phyloP scores from a whole-genome alignment of 108 stramenopile species.

The Cylindrotheca fusiformis region DNA sequence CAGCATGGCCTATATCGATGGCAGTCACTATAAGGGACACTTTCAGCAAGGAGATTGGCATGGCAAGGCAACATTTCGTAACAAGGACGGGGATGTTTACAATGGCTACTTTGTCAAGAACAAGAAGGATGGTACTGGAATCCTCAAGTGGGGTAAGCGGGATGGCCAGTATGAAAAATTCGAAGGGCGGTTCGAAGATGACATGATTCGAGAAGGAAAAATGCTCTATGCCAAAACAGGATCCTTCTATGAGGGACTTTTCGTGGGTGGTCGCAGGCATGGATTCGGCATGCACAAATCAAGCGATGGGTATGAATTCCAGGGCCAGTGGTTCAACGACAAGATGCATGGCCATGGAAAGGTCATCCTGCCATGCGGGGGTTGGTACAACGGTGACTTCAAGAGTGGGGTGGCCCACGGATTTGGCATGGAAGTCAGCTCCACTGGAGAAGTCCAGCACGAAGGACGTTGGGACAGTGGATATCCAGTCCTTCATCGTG shows the following conservation, averaged over 20 bases:
- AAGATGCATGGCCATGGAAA: constrained; percentile 18
- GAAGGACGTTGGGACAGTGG: constrained; percentile 11
- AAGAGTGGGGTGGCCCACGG: constrained; percentile 13
- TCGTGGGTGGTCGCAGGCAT: constrained; percentile 16
- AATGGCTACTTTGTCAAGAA: constrained; percentile 12
- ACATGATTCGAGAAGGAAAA: constrained; percentile 22
- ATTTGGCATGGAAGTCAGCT: constrained; percentile 2
- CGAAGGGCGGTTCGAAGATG: constrained; percentile 20
- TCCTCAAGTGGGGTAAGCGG: neutral
- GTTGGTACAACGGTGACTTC: constrained; percentile 23
- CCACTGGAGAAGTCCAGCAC: constrained; percentile 11
- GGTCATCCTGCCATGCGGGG: constrained; percentile 8
- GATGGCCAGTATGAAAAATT: constrained; percentile 19
- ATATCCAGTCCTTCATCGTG: constrained; percentile 2
- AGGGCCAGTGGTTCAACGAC: constrained; percentile 20
- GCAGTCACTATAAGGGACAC: constrained; percentile 3
- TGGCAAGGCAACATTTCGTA: constrained; percentile 8
- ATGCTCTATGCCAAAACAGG: constrained; percentile 15
- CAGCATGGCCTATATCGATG: constrained; percentile 2
- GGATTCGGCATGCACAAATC: constrained; percentile 20
- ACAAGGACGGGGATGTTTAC: constrained; percentile 6
- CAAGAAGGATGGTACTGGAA: constrained; percentile 12
- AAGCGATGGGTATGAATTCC: constrained; percentile 8
- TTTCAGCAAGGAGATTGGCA: constrained; percentile 17
- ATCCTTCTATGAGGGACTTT: constrained; percentile 22